Evolutionary conservation across 805 yeast species (phyloP).

Genomic region (Ogataea minuta): DNA sequence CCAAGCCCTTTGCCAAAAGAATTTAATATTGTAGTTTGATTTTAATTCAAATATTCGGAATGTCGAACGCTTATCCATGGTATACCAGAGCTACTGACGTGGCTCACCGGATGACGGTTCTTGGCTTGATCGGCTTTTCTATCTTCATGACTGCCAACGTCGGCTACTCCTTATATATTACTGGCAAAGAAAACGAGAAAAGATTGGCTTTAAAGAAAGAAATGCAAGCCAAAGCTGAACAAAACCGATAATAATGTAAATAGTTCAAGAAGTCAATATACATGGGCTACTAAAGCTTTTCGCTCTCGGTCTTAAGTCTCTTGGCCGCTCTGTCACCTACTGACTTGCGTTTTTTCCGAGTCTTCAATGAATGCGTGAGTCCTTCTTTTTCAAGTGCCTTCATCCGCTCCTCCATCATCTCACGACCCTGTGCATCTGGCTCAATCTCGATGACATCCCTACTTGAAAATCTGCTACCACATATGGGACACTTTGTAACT

Average conservation of each 20-base stretch:
- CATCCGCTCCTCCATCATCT: constrained; percentile 16
- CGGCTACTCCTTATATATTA: constrained; percentile 49
- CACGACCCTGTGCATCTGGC: constrained; percentile 12
- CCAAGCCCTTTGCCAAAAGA: not conserved
- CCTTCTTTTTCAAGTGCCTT: constrained; percentile 22
- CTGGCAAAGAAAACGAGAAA: constrained; percentile 50
- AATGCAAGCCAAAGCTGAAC: constrained; percentile 26
- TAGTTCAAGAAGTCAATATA: constrained; percentile 4
- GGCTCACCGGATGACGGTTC: constrained; percentile 68
- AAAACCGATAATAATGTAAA: constrained; percentile 17
- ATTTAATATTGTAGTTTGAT: constrained; percentile 1
- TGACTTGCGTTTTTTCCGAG: constrained; percentile 20
- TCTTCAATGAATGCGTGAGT: constrained; percentile 38
- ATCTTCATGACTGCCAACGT: constrained; percentile 51
- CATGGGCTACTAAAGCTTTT: constrained; percentile 3
- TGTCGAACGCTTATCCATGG: constrained; percentile 65
- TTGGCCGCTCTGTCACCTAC: not conserved
- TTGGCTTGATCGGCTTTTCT: constrained; percentile 57
- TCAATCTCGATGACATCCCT: constrained; percentile 36
- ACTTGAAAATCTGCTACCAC: constrained; percentile 28
- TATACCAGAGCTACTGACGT: constrained; percentile 71
- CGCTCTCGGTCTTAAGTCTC: constrained; percentile 4
- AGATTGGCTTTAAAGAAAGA: constrained; percentile 36
- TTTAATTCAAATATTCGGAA: constrained; percentile 16
- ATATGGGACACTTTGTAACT: constrained; percentile 39